phyloP scores from a whole-genome alignment of 2,329 filamentous ascomycete species.

The Microsporum ferrugineum region DNA sequence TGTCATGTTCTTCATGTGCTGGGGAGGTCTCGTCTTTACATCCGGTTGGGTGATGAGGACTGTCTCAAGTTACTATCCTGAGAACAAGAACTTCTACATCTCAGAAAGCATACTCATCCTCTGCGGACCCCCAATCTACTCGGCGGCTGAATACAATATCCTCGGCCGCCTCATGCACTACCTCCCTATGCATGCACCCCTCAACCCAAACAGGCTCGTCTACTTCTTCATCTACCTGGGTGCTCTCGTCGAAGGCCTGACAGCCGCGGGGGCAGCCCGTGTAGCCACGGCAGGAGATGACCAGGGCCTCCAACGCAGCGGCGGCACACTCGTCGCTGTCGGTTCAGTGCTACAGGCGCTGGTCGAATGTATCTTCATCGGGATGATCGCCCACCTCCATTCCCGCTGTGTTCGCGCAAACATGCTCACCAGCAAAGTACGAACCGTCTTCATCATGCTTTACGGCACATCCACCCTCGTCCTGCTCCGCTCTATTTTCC shows the following conservation, averaged over 20 bases:
- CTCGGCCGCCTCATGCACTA: conserved; percentile 30
- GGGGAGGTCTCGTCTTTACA: conserved; percentile 27
- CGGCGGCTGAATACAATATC: conserved; percentile 29
- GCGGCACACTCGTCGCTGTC: conserved; percentile 20
- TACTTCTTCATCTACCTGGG: conserved; percentile 29
- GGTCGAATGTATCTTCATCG: conserved; percentile 22
- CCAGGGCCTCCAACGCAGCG: conserved; percentile 15
- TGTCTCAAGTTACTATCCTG: conserved; percentile 22
- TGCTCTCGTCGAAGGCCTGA: conserved; percentile 25
- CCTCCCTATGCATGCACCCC: conserved; percentile 28
- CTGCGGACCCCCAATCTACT: conserved; percentile 28
- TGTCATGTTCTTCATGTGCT: conserved; percentile 29
- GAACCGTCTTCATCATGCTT: conserved; percentile 24
- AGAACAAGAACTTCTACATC: conserved; percentile 24
- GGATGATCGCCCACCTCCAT: conserved; percentile 21
- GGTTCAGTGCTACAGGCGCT: conserved; percentile 24
- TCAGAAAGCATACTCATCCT: conserved; percentile 27
- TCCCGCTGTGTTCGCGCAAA: conserved; percentile 19
- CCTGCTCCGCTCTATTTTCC: conserved; percentile 27
- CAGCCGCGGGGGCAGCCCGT: conserved; percentile 22
- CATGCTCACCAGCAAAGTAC: conserved; percentile 22
- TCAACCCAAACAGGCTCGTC: conserved; percentile 27
- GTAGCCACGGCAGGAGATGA: conserved; percentile 17
- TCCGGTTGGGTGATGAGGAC: conserved; percentile 28
- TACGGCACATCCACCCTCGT: conserved; percentile 28